Conservation (phyloP, 2,329 filamentous ascomycete species). For the Arthrobotrys iridis region DNA sequence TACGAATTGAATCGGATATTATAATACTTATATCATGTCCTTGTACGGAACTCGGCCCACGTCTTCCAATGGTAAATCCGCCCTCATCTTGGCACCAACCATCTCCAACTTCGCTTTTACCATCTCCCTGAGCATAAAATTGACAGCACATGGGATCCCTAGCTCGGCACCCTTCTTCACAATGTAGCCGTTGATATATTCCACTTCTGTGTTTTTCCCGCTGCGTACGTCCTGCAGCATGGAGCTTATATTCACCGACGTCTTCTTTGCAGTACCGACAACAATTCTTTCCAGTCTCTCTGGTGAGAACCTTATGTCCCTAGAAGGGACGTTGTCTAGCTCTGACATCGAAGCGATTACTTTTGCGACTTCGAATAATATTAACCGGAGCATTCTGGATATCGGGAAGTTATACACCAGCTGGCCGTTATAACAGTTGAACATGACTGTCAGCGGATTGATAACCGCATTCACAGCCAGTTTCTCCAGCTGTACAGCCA, state of each 20-base stretch:
- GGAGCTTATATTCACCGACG: constrained; percentile 63
- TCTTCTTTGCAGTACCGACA: constrained; percentile 58
- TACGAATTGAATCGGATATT: too few species aligned
- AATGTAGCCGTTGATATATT: constrained; percentile 90
- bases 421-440: constrained; percentile 78
- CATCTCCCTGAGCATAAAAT: constrained; percentile 76
- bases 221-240: constrained; percentile 74
- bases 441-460: constrained; percentile 81
- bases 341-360: constrained; percentile 82
- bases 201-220: constrained; percentile 76
- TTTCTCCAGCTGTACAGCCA: constrained; percentile 74
- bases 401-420: constrained; percentile 75
- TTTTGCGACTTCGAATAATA: constrained; percentile 77
- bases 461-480: constrained; percentile 79
- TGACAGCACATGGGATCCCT: constrained; percentile 76
- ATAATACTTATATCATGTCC: not conserved
- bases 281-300: constrained; percentile 65
- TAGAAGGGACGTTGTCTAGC: constrained; percentile 69
- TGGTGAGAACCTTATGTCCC: constrained; percentile 54
- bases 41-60: not conserved
- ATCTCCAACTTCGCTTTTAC: constrained; percentile 75
- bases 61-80: constrained; percentile 39
- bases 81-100: constrained; percentile 57
- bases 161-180: constrained; percentile 76
- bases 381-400: constrained; percentile 72